A percentile compares a stretch with the other conserved stretches of the same genome.
Evolutionary conservation across 805 yeast species (phyloP).

Genomic region (Candida vaughaniae): DNA sequence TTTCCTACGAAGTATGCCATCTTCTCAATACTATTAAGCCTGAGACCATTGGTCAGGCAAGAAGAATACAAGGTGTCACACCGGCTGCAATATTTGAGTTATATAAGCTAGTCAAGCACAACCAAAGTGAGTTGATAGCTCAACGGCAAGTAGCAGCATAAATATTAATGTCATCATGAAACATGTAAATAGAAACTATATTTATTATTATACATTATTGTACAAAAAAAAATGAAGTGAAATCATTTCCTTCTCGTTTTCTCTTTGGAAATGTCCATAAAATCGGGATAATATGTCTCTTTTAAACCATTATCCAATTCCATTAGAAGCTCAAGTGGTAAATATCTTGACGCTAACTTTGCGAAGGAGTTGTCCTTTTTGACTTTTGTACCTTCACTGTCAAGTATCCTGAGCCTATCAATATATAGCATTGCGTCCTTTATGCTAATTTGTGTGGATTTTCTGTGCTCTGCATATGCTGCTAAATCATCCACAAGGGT

Average conservation of each 20-base stretch:
- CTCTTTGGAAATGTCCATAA: too few species aligned
- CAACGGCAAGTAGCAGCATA: constrained; percentile 17
- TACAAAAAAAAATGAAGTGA: constrained; percentile 5
- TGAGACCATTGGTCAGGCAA: constrained; percentile 89
- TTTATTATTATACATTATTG: constrained; percentile 9
- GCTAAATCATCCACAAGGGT: constrained; percentile 31
- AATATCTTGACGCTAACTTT: constrained; percentile 29
- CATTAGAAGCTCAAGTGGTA: constrained; percentile 37
- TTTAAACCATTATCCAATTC: constrained; percentile 31
- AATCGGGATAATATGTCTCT: constrained; percentile 1
- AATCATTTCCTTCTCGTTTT: too few species aligned
- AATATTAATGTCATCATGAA: too few species aligned
- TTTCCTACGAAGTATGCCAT: constrained; percentile 75
- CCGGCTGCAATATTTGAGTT: constrained; percentile 89
- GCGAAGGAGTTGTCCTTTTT: constrained; percentile 24
- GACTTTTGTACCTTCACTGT: constrained; percentile 10
- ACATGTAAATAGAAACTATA: constrained; percentile 19
- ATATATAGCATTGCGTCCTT: constrained; percentile 36
- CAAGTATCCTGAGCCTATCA: constrained; percentile 27
- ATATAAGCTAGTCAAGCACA: constrained; percentile 50
- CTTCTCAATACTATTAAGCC: constrained; percentile 77
- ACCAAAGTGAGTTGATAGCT: constrained; percentile 21
- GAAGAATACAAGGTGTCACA: constrained; percentile 91
- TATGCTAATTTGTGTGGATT: constrained; percentile 23
- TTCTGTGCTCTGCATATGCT: constrained; percentile 36